Evolutionary conservation across 2,329 filamentous ascomycete species (phyloP).

Genomic region (Gaeumannomyces sp.): DNA sequence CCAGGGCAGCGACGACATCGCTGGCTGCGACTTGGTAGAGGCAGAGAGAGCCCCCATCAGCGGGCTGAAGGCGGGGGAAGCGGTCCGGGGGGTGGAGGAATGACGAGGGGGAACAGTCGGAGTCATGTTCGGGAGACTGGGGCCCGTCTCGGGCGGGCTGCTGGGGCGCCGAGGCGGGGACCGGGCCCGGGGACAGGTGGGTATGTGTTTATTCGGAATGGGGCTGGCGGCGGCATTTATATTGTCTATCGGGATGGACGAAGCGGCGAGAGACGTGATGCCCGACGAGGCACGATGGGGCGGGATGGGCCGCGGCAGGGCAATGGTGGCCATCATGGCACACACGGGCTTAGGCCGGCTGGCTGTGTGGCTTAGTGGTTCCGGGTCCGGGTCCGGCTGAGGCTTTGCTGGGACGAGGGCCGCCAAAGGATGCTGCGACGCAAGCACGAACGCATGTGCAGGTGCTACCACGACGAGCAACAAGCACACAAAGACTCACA

Average conservation of each 20-base stretch:
- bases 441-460: too few relatives aligned
- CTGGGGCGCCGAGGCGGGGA: slow-evolving; percentile 40
- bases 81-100: slow-evolving; percentile 67
- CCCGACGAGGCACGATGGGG: slow-evolving; percentile 26
- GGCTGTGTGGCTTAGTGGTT: too few relatives aligned
- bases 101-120: slow-evolving; percentile 54
- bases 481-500: too few relatives aligned
- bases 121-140: slow-evolving; percentile 52
- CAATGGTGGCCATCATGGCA: slow-evolving; percentile 47
- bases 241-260: slow-evolving; percentile 30
- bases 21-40: slow-evolving; percentile 68
- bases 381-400: too few relatives aligned
- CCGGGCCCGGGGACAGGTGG: slow-evolving; percentile 79
- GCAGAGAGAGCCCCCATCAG: slow-evolving; percentile 39
- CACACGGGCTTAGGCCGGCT: not conserved
- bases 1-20: slow-evolving; percentile 64
- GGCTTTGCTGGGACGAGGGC: too few relatives aligned
- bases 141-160: slow-evolving; percentile 9
- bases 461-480: too few relatives aligned
- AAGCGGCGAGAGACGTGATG: slow-evolving; percentile 23
- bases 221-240: slow-evolving; percentile 27
- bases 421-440: too few relatives aligned
- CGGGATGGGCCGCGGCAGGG: slow-evolving; percentile 33
- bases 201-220: slow-evolving; percentile 84
- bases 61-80: slow-evolving; percentile 45